Evolutionary conservation across 148 eudicot species (phyloP), one percentile per base, ranked within the genome.

Genomic region (Rheum nobile): DNA sequence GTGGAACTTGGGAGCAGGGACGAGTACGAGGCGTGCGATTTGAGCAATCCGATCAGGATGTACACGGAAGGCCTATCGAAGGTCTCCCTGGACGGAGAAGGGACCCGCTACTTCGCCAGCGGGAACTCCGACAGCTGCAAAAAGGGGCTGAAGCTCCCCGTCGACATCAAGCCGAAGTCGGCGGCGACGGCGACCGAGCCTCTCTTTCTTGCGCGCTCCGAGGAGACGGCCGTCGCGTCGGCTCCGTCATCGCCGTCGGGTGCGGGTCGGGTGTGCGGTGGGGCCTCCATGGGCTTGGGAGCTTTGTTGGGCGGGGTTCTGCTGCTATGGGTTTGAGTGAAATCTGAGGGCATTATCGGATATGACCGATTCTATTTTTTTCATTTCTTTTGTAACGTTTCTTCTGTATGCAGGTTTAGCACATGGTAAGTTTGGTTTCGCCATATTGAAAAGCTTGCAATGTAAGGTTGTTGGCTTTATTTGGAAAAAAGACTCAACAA

Each of bases 51-150:
- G 12, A 87, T 88, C 75, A 89, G 38, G 80, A 87, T 86, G 91
- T 86, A 83, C 77, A 87, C 91, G 6, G 85, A 85, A 48, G 89
- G 87, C 76, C 43, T 85, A 38, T 82, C 85, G 48, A 79, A 82
- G 39, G 74, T 90, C 28, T 21, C 77, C 0, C 93, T 93, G 2
- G 77, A 86, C 21, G 71, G 67, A 63, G 90, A 85, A 85, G 93
- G 93, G 11, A 74, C 67, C 71, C 89, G 93, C 71, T 93, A 87
- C 89, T 93, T 93, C 79, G 81, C 86, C 7, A 93, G 96, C 35
- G 86, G 86, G 7, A 85, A 82, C 67, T 22, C 71, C 21, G 81
- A 89, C 55, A 90, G 78, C 55, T 93, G 98, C 84, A 87, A 84
- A 48, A 83, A 81, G 50, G 98, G 98, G 0, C 75, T 93, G 52